Percentiles rank a stretch among this genome's conserved stretches.
Evolutionary conservation across 106 monocot species (phyloP).

Genomic region (Phalaenopsis equestris): DNA sequence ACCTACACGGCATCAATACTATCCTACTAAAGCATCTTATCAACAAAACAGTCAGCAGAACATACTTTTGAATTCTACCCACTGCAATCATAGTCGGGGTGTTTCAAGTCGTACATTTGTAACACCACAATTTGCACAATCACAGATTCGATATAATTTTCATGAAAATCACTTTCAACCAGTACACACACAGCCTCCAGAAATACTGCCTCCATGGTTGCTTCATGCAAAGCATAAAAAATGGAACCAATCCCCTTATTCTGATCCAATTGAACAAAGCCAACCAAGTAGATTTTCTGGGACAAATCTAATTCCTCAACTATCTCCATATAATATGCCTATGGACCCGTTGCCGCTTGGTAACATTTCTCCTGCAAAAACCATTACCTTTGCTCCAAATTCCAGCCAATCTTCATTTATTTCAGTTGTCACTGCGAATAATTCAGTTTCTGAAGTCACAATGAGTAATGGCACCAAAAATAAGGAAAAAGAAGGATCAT

Average conservation of each 20-base stretch:
- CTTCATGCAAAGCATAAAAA: slow-evolving; percentile 15
- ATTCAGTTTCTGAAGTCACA: not conserved
- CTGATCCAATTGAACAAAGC: not conserved
- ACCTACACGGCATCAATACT: not conserved
- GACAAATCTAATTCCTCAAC: too few relatives aligned
- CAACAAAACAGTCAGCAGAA: not conserved
- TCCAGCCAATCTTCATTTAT: not conserved
- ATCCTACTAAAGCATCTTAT: not conserved
- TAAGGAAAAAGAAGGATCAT: slow-evolving; percentile 13
- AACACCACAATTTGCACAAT: not conserved
- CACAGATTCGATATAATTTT: slow-evolving; percentile 11
- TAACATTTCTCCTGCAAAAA: not conserved
- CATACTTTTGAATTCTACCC: slow-evolving; percentile 14
- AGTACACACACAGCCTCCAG: slow-evolving; percentile 8
- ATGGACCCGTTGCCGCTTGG: too few relatives aligned
- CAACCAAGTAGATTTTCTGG: too few relatives aligned
- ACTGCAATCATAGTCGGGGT: slow-evolving; percentile 24
- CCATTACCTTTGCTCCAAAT: not conserved
- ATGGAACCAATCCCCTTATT: slow-evolving; percentile 11
- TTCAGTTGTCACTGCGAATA: not conserved
- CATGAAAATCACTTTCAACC: slow-evolving; percentile 5
- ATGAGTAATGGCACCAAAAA: slow-evolving; percentile 9
- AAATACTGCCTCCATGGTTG: slow-evolving; percentile 25
- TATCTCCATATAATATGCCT: too few relatives aligned
- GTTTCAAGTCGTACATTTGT: not conserved